Evolutionary conservation across 2,329 filamentous ascomycete species (phyloP).

Genomic region (Colletotrichum viniferum): DNA sequence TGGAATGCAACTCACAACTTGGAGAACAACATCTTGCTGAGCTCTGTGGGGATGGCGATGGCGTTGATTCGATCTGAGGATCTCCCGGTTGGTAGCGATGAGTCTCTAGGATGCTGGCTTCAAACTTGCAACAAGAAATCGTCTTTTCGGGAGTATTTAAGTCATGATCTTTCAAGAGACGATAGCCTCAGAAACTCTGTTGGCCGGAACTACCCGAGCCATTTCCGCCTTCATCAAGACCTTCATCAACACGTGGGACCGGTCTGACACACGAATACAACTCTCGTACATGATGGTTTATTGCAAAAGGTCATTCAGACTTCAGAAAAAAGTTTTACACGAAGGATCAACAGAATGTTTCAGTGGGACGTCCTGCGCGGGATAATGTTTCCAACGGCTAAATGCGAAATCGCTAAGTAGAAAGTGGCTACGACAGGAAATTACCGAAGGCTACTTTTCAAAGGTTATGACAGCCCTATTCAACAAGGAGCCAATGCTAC

Average conservation of each 20-base stretch:
- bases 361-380: not conserved
- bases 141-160: not conserved
- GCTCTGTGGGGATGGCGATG: accelerated
- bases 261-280: not conserved
- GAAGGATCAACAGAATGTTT: not conserved
- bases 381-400: not conserved
- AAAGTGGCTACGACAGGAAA: not conserved
- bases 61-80: not conserved
- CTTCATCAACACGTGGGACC: not conserved
- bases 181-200: not conserved
- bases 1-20: not conserved
- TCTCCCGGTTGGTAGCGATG: not conserved
- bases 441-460: not conserved
- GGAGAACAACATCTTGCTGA: not conserved
- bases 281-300: not conserved
- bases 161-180: accelerated
- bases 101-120: not conserved
- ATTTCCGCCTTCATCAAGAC: not conserved
- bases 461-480: not conserved
- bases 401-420: not conserved
- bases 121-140: not conserved
- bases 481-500: not conserved
- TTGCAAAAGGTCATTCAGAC: not conserved
- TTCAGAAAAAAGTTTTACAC: not conserved
- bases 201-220: not conserved